These are phyloP conservation scores for Colletotrichum musae DNA, from an alignment of 2,329 filamentous ascomycete genomes.

Conservation along the genomic window DNA sequence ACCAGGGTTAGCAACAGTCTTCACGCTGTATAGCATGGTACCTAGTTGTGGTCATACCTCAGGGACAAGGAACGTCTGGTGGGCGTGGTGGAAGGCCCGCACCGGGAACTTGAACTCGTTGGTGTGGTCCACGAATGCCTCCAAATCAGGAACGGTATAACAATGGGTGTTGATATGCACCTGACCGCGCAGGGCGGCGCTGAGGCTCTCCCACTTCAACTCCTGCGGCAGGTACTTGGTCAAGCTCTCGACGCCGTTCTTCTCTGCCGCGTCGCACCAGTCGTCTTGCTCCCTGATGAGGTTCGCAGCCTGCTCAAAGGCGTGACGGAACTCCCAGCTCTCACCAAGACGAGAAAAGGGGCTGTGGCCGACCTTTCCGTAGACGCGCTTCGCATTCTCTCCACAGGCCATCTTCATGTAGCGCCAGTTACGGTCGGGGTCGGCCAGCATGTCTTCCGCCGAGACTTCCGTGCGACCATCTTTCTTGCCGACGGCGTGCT, in stretches of 20 bases:
- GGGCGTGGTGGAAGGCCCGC: conserved; percentile 79
- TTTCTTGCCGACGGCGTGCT: conserved; percentile 73
- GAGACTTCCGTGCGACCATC: conserved; percentile 76
- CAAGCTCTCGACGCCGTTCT: conserved; percentile 65
- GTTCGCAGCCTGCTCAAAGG: conserved; percentile 73
- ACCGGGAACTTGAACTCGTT: conserved; percentile 80
- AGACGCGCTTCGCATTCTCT: conserved; percentile 76
- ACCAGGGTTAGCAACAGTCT: conserved; percentile 16
- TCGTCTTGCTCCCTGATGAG: conserved; percentile 75
- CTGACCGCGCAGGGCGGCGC: conserved; percentile 75
- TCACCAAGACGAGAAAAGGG: conserved; percentile 76
- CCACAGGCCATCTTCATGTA: conserved; percentile 86
- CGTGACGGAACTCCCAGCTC: conserved; percentile 78
- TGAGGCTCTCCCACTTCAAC: conserved; percentile 74
- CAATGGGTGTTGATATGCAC: conserved; percentile 81
- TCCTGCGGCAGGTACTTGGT: conserved; percentile 73
- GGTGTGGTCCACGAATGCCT: conserved; percentile 78
- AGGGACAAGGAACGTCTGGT: conserved; percentile 76
- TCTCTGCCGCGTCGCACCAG: conserved; percentile 74
- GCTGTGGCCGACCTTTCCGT: conserved; percentile 68
- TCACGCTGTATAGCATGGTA: background rate
- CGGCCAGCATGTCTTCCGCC: conserved; percentile 74
- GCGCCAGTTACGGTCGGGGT: conserved; percentile 75
- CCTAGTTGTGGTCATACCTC: conserved; percentile 59
- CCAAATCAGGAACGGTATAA: conserved; percentile 78